Base-by-base conservation (phyloP, 1,284 basidiomycete species). In the Ustanciosporium gigantosporum region DNA sequence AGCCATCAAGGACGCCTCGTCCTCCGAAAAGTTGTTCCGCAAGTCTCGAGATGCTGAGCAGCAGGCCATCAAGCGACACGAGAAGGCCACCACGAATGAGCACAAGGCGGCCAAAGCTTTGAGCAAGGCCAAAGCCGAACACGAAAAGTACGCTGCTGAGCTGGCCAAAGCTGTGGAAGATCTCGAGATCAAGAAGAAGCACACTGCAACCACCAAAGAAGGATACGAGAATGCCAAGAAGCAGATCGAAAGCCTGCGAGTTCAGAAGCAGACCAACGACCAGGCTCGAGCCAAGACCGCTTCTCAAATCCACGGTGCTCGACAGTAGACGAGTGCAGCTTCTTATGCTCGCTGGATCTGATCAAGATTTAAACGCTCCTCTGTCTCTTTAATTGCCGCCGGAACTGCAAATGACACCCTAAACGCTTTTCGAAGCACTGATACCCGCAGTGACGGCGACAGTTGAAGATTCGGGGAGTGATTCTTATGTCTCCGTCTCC, bases 141-240 rank as follows among this genome's bases (percentile, higher is more conserved):
- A 70, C 39, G 66, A 73, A 22, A 70, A 73, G 66, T 37, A 49
- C 23, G 47, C 55, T 16, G 62, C 68, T 21, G 66, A 60, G 3
- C 53, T 73, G 5, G 36, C 59, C 31, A 73, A 73, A 46, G 66
- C 70, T 13, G 37, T 56, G 13, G 66, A 73, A 45, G 66, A 73
- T 17, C 49, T 70, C n/a, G 66, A 73, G 29, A 70, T 73, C 55
- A 73, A 73, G 61, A 70, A 70, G 65, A 36, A 42, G 32, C 70
- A 73, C 60, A 70, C 66, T 23, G 41, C 50, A 41, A 47, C 45
- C 21, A 73, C 68, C 16, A 27, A 42, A 8, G 43, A 48, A 13
- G 48, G 52, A 15, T 70, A 62, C 51, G 70, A 73, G 34, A 53
- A 43, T 17, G 36, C 56, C 51, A 73, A 73, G 58, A 38, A 27